phyloP scores from a whole-genome alignment of 306 rosid species.

The Boehmeria nivea region DNA sequence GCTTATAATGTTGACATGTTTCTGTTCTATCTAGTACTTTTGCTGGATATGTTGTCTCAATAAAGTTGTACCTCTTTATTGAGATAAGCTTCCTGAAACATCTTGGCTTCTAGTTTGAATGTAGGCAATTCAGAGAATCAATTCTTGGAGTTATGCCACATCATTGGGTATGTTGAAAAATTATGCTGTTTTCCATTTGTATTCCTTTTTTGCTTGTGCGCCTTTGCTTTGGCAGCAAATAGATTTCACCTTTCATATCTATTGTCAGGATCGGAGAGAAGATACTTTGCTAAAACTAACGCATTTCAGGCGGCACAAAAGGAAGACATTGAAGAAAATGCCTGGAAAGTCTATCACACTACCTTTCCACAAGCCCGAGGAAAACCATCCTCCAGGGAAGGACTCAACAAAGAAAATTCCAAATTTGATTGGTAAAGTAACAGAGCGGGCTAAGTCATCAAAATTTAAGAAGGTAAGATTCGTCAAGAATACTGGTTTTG shows the following conservation, averaged over 20 bases:
- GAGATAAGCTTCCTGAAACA: constrained; percentile 35
- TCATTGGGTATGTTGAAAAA: constrained; percentile 61
- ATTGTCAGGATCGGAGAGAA: constrained; percentile 91
- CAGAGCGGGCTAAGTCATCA: constrained; percentile 78
- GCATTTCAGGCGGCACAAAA: constrained; percentile 83
- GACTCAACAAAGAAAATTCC: constrained; percentile 88
- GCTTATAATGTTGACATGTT: no score
- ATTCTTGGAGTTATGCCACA: constrained; percentile 98
- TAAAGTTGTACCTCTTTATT: neutral
- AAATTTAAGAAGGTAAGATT: constrained; percentile 68
- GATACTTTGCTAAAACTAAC: constrained; percentile 76
- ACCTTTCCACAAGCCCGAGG: constrained; percentile 91
- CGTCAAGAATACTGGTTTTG: constrained; percentile 16
- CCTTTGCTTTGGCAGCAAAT: constrained; percentile 6
- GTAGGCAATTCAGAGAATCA: constrained; percentile 97
- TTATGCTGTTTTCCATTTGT: neutral
- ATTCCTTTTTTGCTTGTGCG: neutral
- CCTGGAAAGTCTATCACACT: constrained; percentile 56
- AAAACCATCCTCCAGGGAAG: constrained; percentile 93
- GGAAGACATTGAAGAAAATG: constrained; percentile 70
- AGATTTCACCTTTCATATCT: constrained; percentile 14
- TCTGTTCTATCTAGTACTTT: neutral
- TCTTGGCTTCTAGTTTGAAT: constrained; percentile 71
- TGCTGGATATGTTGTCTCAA: constrained; percentile 1
- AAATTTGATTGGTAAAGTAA: constrained; percentile 83